Evolutionary conservation across 257 asterid species (phyloP).

Genomic region (Avicennia marina): DNA sequence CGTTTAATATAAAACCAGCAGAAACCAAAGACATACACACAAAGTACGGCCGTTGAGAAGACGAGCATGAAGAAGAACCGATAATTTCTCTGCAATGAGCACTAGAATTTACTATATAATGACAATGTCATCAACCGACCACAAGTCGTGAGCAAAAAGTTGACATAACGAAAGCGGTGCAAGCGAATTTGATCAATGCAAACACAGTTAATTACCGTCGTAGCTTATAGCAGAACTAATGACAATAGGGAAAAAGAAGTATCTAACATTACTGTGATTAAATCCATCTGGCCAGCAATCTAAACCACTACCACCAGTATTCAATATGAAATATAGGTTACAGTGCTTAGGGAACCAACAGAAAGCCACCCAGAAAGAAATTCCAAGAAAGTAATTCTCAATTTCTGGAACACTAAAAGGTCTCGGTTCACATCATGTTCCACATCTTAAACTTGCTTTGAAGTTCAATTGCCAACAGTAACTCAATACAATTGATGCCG

Average conservation of each 20-base stretch:
- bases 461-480: background rate
- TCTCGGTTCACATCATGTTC: background rate
- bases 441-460: background rate
- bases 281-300: no score
- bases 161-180: background rate
- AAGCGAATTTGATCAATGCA: background rate
- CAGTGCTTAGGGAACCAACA: background rate
- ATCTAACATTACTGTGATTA: no score
- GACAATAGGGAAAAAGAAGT: no score
- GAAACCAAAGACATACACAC: constrained; percentile 83
- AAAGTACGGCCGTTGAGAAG: constrained; percentile 95
- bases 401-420: background rate
- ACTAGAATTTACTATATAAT: background rate
- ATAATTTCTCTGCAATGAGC: constrained; percentile 78
- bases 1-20: constrained; percentile 88
- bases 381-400: background rate
- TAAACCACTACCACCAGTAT: background rate
- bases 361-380: background rate
- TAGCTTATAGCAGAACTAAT: background rate
- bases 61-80: constrained; percentile 99
- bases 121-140: background rate
- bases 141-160: constrained; percentile 7
- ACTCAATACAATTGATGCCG: no score
- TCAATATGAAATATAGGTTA: background rate
- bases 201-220: background rate